Percentiles rank a stretch among this genome's conserved stretches.
phyloP scores from a whole-genome alignment of 1,139 yeast genomes.

The Zhuliangozyma parablackwelliae region DNA sequence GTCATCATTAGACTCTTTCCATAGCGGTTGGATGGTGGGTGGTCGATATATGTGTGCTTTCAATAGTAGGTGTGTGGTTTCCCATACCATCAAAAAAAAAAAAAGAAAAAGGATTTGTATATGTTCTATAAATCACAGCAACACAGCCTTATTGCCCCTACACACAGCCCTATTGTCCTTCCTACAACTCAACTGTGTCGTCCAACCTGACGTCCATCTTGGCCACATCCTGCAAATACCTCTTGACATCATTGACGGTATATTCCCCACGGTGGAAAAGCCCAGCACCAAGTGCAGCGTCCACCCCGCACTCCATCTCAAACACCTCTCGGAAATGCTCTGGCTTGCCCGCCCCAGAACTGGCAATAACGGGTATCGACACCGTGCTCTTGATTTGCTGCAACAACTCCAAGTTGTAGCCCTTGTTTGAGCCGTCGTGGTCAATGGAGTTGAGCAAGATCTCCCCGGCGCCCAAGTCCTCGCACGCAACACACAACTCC shows the following conservation, averaged over 20 bases:
- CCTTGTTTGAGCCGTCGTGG: conserved; percentile 91
- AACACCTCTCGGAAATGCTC: conserved; percentile 86
- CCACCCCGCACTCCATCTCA: conserved; percentile 65
- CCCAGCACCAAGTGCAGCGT: conserved; percentile 98
- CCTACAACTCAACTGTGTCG: conserved; percentile 55
- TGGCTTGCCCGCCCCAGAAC: conserved; percentile 95
- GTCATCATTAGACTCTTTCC: no score
- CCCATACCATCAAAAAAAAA: no score
- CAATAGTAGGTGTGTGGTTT: no score
- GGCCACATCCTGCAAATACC: conserved; percentile 65
- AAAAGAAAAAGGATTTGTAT: no score
- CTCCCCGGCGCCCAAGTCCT: conserved; percentile 96
- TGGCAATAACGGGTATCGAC: conserved; percentile 88
- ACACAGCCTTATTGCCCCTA: no score
- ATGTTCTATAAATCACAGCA: no score
- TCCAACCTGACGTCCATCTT: conserved; percentile 95
- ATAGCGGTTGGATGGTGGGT: no score
- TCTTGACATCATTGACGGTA: conserved; percentile 79
- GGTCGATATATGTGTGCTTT: no score
- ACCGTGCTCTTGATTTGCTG: conserved; percentile 73
- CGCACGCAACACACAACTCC: conserved; percentile 84
- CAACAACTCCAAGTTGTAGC: conserved; percentile 83
- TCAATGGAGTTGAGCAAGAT: conserved; percentile 88
- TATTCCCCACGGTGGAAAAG: conserved; percentile 94
- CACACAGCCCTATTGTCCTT: no score